Evolutionary conservation across 495 filamentous ascomycete species (phyloP).

Genomic region (Letharia columbiana): DNA sequence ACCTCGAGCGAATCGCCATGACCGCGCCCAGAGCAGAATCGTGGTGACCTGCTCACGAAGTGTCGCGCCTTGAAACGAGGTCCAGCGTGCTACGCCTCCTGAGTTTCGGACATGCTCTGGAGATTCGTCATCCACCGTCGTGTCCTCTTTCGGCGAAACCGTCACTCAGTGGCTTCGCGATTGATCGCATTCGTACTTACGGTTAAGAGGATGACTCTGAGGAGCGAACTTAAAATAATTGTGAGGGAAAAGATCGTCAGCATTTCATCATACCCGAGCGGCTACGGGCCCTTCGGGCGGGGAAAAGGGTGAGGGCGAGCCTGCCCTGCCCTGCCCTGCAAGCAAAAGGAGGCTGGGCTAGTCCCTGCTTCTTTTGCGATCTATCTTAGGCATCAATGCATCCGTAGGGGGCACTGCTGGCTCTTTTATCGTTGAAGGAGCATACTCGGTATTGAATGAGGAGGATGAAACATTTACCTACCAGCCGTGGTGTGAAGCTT

Average conservation of each 20-base stretch:
- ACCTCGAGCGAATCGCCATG: background rate
- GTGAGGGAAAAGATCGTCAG: background rate
- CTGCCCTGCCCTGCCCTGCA: background rate
- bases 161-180: background rate
- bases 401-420: background rate
- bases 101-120: background rate
- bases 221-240: background rate
- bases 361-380: conserved; percentile 6
- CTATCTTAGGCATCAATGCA: conserved; percentile 5
- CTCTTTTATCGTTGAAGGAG: background rate
- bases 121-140: background rate
- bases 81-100: background rate
- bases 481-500: background rate
- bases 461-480: background rate
- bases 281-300: conserved; percentile 5
- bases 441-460: background rate
- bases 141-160: background rate
- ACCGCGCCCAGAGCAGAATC: background rate
- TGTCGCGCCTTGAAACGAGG: background rate
- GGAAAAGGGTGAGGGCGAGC: background rate
- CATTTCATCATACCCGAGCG: conserved; percentile 4
- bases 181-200: background rate
- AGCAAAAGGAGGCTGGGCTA: background rate
- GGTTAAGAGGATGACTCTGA: background rate
- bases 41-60: background rate